These are phyloP conservation scores for Cladosporium sp. DNA, from an alignment of 2,329 filamentous ascomycete genomes.

Conservation along the genomic window DNA sequence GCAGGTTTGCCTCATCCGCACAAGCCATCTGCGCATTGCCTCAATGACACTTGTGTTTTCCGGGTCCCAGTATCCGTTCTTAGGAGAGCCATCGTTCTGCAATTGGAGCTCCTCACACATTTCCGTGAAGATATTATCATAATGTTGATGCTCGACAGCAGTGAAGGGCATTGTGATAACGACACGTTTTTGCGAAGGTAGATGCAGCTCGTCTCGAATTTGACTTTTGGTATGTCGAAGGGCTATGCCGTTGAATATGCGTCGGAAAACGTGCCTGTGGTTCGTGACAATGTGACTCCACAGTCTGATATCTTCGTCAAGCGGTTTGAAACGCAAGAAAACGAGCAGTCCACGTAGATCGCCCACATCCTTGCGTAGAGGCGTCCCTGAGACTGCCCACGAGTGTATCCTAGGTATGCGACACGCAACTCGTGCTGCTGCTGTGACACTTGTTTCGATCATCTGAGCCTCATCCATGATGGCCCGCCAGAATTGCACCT, in stretches of 20 bases:
- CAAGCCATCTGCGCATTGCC: slow-evolving; percentile 74
- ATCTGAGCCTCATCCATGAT: slow-evolving; percentile 77
- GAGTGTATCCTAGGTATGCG: slow-evolving; percentile 78
- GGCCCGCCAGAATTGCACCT: slow-evolving; percentile 84
- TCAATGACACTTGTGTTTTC: slow-evolving; percentile 56
- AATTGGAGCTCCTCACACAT: slow-evolving; percentile 70
- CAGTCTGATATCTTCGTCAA: slow-evolving; percentile 57
- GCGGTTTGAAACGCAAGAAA: slow-evolving; percentile 77
- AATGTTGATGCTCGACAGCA: slow-evolving; percentile 85
- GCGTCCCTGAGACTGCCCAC: slow-evolving; percentile 91
- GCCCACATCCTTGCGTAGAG: slow-evolving; percentile 71
- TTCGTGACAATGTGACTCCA: slow-evolving; percentile 64
- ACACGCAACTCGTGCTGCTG: slow-evolving; percentile 75
- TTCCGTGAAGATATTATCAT: slow-evolving; percentile 68
- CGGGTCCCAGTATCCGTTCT: slow-evolving; percentile 60
- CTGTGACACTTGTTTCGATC: slow-evolving; percentile 83
- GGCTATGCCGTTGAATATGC: slow-evolving; percentile 67
- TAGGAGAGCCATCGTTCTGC: slow-evolving; percentile 59
- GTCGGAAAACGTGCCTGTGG: slow-evolving; percentile 61
- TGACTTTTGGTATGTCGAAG: slow-evolving; percentile 81
- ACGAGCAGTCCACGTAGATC: slow-evolving; percentile 77
- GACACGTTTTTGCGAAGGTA: slow-evolving; percentile 80
- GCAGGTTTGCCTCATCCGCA: slow-evolving; percentile 73
- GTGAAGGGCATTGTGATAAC: slow-evolving; percentile 89
- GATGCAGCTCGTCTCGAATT: slow-evolving; percentile 70